phyloP scores from a whole-genome alignment of 805 yeast species.

The Cyberlindnera japonica region DNA sequence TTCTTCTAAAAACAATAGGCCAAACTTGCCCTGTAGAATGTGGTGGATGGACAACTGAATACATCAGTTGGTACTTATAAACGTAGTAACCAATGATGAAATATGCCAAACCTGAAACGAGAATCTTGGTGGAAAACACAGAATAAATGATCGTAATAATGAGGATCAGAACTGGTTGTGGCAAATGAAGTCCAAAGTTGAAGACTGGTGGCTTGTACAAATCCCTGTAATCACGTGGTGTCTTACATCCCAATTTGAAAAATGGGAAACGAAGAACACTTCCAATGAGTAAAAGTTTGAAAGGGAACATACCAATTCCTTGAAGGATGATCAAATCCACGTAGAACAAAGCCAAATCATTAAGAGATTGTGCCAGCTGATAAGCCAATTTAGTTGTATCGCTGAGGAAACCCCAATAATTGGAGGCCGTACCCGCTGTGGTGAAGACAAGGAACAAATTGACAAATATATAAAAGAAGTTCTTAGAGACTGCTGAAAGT shows the following conservation, averaged over 20 bases:
- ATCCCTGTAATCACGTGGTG: conserved; percentile 77
- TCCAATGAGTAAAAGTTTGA: conserved; percentile 78
- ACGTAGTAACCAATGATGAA: conserved; percentile 84
- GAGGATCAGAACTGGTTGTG: conserved; percentile 84
- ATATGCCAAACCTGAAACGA: conserved; percentile 79
- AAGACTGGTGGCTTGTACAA: conserved; percentile 86
- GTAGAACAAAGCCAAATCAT: conserved; percentile 79
- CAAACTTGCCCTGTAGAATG: conserved; percentile 96
- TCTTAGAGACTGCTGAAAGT: conserved; percentile 82
- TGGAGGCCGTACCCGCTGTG: conserved; percentile 86
- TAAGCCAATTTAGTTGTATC: conserved; percentile 89
- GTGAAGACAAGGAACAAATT: conserved; percentile 93
- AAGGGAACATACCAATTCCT: conserved; percentile 88
- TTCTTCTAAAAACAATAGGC: conserved; percentile 84
- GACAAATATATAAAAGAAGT: conserved; percentile 91
- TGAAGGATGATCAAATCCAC: conserved; percentile 81
- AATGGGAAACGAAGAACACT: conserved; percentile 72
- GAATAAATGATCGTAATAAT: conserved; percentile 85
- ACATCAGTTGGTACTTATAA: conserved; percentile 84
- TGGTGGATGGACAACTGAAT: conserved; percentile 90
- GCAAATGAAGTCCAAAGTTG: conserved; percentile 86
- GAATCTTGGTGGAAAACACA: conserved; percentile 82
- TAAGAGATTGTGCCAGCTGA: conserved; percentile 77
- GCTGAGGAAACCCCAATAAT: conserved; percentile 72
- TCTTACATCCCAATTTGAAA: conserved; percentile 58